Evolutionary conservation across 169 alveolate genomes (phyloP).

Genomic region (Eimeria brunetti): DNA sequence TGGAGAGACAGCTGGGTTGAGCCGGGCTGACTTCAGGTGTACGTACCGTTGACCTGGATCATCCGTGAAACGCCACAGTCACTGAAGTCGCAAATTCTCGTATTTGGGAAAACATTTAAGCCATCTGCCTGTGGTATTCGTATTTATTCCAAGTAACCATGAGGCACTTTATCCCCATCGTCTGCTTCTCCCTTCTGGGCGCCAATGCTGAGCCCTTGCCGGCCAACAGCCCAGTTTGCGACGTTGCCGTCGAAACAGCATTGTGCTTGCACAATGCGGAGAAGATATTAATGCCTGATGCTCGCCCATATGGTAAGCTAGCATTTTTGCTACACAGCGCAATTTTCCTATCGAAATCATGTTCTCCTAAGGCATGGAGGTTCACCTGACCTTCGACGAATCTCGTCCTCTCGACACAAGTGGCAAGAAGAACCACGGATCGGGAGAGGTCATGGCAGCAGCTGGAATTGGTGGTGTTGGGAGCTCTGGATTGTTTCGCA

Average conservation of each 20-base stretch:
- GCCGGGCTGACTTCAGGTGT: constrained; percentile 1
- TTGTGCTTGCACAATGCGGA: constrained; percentile 73
- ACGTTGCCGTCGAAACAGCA: constrained; percentile 78
- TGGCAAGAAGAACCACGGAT: constrained; percentile 90
- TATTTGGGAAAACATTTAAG: constrained; percentile 26
- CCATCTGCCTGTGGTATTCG: constrained; percentile 62
- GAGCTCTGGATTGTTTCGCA: constrained; percentile 89
- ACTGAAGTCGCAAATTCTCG: constrained; percentile 45
- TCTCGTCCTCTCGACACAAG: constrained; percentile 89
- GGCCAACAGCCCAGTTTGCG: constrained; percentile 72
- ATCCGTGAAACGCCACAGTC: neutral
- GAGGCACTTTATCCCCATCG: constrained; percentile 61
- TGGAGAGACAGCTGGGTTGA: neutral
- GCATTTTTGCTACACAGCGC: neutral
- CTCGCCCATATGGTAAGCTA: constrained; percentile 74
- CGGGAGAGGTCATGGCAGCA: constrained; percentile 89
- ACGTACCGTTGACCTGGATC: constrained; percentile 15
- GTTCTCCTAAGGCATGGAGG: constrained; percentile 84
- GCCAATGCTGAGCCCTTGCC: constrained; percentile 61
- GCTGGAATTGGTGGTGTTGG: constrained; percentile 94
- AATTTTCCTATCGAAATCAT: neutral
- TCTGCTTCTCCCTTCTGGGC: constrained; percentile 62
- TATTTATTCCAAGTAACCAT: constrained; percentile 5
- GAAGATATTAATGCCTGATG: constrained; percentile 75
- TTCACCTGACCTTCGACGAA: constrained; percentile 88